Conservation (phyloP, 352 stramenopile genomes). For the Phytopythium aichiense region DNA sequence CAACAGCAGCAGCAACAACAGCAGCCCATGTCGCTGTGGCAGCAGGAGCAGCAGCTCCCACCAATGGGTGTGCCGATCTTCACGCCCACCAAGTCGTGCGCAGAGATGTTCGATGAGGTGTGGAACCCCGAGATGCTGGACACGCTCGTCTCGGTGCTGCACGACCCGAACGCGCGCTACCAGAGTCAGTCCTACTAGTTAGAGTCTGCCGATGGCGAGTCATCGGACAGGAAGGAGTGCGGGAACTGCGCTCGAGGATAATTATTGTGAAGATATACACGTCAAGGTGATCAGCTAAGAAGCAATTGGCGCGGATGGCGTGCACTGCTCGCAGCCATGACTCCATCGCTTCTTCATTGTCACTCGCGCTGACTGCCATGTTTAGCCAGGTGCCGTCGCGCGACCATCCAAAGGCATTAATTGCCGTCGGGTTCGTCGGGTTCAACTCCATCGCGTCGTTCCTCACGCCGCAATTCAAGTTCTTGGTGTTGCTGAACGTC, state of each 20-base stretch:
- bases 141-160: conserved; percentile 30
- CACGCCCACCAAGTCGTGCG: conserved; percentile 24
- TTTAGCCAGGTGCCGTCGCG: neutral
- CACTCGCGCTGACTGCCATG: neutral
- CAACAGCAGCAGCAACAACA: too few relatives aligned
- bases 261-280: neutral
- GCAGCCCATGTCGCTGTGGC: conserved; percentile 2
- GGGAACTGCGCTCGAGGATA: neutral
- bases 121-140: conserved; percentile 45
- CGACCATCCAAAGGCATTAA: neutral
- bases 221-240: neutral
- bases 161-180: conserved; percentile 28
- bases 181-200: conserved; percentile 4
- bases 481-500: conserved; percentile 54
- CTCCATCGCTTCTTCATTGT: neutral
- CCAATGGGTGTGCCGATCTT: conserved; percentile 13
- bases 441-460: neutral
- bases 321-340: neutral
- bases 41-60: conserved; percentile 11
- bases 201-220: neutral
- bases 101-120: conserved; percentile 30
- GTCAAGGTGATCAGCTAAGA: neutral
- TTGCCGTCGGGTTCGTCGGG: neutral
- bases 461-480: conserved; percentile 31
- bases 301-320: neutral